These are phyloP conservation scores for Paecilomyces fulvus DNA, from an alignment of 2,329 filamentous ascomycete species.

Conservation along the genomic window DNA sequence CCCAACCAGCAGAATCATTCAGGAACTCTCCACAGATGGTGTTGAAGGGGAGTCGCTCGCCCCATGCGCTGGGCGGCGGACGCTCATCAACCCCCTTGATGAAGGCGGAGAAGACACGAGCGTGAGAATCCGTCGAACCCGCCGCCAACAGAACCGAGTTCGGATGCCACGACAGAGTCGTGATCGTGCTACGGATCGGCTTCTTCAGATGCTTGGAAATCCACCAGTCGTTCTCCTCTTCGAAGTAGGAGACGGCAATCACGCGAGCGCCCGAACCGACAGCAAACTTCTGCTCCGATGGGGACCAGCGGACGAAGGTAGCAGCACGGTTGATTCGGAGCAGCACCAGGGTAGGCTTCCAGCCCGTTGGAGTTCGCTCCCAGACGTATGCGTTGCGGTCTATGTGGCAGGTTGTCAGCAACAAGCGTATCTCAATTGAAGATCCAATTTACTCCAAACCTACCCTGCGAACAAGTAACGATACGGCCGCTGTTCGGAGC, in stretches of 20 bases:
- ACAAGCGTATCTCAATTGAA: not conserved
- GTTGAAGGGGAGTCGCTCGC: conserved; percentile 92
- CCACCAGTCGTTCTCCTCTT: conserved; percentile 99
- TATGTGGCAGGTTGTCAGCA: conserved; percentile 27
- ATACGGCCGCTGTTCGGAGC: conserved; percentile 84
- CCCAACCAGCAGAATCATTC: conserved; percentile 95
- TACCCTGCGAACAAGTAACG: conserved; percentile 94
- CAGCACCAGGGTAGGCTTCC: conserved; percentile 94
- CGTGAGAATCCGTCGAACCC: conserved; percentile 94
- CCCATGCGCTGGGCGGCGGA: conserved; percentile 83
- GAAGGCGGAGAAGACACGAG: conserved; percentile 87
- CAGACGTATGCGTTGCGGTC: conserved; percentile 97
- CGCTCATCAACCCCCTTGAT: conserved; percentile 88
- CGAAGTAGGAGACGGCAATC: conserved; percentile 96
- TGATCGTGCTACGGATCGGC: conserved; percentile 94
- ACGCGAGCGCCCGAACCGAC: conserved; percentile 92
- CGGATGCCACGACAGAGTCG: conserved; percentile 90
- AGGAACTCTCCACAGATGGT: conserved; percentile 95
- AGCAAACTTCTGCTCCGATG: conserved; percentile 93
- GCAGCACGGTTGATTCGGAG: conserved; percentile 95
- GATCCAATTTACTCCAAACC: conserved; percentile 10
- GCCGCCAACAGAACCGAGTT: conserved; percentile 93
- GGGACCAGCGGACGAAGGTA: conserved; percentile 95
- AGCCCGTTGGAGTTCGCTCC: conserved; percentile 86
- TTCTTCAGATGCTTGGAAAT: conserved; percentile 99